Evolutionary conservation across 1,284 basidiomycete species (phyloP).

Genomic region (Termitomyces sp.): DNA sequence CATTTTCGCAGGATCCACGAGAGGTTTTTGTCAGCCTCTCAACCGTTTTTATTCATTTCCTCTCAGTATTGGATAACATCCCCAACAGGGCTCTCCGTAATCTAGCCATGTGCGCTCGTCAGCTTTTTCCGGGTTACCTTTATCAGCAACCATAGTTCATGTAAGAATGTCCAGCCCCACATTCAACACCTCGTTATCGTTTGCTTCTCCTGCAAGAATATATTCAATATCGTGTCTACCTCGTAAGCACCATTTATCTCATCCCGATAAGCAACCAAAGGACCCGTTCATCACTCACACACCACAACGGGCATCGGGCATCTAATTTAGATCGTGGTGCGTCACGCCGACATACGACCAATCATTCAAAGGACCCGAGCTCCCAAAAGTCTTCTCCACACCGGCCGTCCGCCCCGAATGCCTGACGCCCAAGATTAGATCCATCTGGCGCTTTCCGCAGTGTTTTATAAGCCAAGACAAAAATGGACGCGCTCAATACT

Average conservation of each 20-base stretch:
- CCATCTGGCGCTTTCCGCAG: constrained; percentile 74
- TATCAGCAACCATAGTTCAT: background rate
- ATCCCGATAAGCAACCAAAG: background rate
- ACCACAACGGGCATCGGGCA: background rate
- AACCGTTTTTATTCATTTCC: background rate
- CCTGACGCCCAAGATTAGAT: constrained; percentile 64
- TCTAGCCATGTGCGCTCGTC: background rate
- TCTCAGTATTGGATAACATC: background rate
- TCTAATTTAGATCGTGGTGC: no score
- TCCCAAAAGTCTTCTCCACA: constrained; percentile 68
- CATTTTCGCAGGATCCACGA: background rate
- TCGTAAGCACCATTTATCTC: no score
- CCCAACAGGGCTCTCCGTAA: background rate
- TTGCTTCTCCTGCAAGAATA: background rate
- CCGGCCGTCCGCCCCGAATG: constrained; percentile 45
- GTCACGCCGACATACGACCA: no score
- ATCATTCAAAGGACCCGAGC: no score
- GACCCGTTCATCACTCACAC: background rate
- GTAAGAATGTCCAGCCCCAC: background rate
- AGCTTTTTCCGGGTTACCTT: background rate
- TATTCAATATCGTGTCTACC: background rate
- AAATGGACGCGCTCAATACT: constrained; percentile 87
- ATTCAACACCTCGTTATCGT: no score
- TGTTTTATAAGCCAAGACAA: constrained; percentile 79
- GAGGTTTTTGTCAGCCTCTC: background rate